These are phyloP conservation scores for Cercis canadensis DNA, from an alignment of 306 rosid species.

Conservation along the genomic window DNA sequence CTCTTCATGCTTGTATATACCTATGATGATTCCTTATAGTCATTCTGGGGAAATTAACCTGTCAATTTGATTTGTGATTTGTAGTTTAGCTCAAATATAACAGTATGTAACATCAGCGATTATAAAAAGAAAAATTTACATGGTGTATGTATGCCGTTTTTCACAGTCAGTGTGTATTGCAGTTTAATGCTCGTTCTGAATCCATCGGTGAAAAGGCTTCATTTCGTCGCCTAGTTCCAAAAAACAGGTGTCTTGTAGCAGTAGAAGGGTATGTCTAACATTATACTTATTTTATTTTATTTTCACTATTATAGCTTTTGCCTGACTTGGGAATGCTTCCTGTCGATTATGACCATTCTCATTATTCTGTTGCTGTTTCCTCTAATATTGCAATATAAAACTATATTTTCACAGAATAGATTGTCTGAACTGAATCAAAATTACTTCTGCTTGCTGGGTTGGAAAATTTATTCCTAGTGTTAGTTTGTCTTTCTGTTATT, in stretches of 20 bases:
- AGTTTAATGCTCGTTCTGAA: conserved; percentile 92
- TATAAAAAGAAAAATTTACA: background rate
- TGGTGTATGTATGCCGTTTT: background rate
- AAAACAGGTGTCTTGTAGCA: conserved; percentile 79
- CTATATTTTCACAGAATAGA: no score
- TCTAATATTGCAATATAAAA: background rate
- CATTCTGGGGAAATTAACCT: background rate
- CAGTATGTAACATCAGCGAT: background rate
- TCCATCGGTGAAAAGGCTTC: conserved; percentile 77
- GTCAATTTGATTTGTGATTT: background rate
- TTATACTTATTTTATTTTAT: conserved; percentile 4
- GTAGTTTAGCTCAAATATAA: background rate
- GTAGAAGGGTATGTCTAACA: conserved; percentile 69
- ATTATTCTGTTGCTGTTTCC: conserved; percentile 2
- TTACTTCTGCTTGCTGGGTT: conserved; percentile 10
- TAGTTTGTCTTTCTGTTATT: background rate
- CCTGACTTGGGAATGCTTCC: conserved; percentile 15
- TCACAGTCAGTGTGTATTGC: conserved; percentile 20
- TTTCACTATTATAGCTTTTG: conserved; percentile 9
- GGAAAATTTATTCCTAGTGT: conserved; percentile 16
- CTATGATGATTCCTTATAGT: background rate
- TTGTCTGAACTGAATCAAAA: conserved; percentile 12
- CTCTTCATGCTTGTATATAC: background rate
- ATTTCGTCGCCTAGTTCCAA: conserved; percentile 77
- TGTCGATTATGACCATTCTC: conserved; percentile 1